Evolutionary conservation across 805 yeast species (phyloP), one percentile per base, ranked within the genome.

Genomic region (Hanseniaspora vineae): DNA sequence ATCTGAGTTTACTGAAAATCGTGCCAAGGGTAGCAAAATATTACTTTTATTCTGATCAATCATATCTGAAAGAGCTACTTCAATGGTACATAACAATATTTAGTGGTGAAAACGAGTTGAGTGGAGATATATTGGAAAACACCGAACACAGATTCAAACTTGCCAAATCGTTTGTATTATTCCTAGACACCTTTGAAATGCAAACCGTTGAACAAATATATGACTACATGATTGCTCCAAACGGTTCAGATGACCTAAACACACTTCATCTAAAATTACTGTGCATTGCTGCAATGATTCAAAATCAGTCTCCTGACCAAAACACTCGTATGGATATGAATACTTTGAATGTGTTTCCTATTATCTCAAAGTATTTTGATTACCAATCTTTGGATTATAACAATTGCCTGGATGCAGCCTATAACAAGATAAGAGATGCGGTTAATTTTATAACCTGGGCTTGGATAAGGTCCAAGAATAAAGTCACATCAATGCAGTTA

Each of bases 361-460:
- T 37, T n/a, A 15, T 37, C 11, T n/a, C 17, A 4, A 3, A 14
- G n/a, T 37, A 37, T 37, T 37, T 37, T 37, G 40, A 37, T 37
- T 37, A 4, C 8, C 40, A 37, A 37, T 33, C 37, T 4, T 33
- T 12, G 5, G 12, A 33, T 10, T 33, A 33, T n/a, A 13, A 5
- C 15, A 33, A 33, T n/a, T 13, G 5, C 6, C 15, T 6, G 3
- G 40, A 37, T 10, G 6, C 40, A 6, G n/a, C 19, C 6, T 37
- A 37, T 0, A 64, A 75, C 2, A 86, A 81, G 54, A 72, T 90
- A 1, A 71, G 95, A 49, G 97, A 89, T 61, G 79, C 96, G 0
- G 78, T 90, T 0, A 84, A 94, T 61, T 89, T 83, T 57, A 76
- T 84, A 0, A 64, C 78, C n/a, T 89, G 97, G 97, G 40, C 75